Base-by-base conservation (phyloP, 2,329 filamentous ascomycete genomes). In the Xylaria sp. region DNA sequence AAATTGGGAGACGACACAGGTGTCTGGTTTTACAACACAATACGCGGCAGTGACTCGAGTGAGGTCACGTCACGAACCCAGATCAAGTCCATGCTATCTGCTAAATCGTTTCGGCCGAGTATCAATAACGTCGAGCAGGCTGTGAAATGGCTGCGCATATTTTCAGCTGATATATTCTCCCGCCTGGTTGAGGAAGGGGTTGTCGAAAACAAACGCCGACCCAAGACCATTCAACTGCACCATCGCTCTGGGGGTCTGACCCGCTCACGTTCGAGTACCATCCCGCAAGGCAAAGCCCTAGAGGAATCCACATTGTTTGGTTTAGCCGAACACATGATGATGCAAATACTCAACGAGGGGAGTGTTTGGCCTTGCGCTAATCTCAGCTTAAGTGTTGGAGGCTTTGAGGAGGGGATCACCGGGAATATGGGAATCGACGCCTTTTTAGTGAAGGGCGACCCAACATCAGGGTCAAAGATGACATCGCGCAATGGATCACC, bases 71-170 rank as follows among this genome's bases (percentile, higher is more conserved):
- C 91, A 34, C 82, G 93, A 55, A 96, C 92, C 1, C 90, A 94
- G 69, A 96, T 97, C 77, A 97, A 97, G 73, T 94, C 90, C 13
- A 97, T 99, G 92, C 80, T 97, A 11, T 97, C 92, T 1, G 92
- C 94, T 18, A 99, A 99, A 72, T 95, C 92, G 0, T 99, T 99
- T 70, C 83, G 90, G 30, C 94, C 94, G 0, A 85, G 82, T 58
- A 93, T 97, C 71, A 89, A 86, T 66, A 88, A 81, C 1, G 77
- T 84, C 16, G 91, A 94, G 19, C 90, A 96, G 72, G 93, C 88
- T 1, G 78, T 83, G 23, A 87, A 86, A 61, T 99, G 94, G 94
- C 79, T 99, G 46, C 83, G 88, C 9, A 97, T 99, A 57, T 97
- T 97, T 72, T 86, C 84, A 3, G 90, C 91, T 1, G 94, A 99